Conservation (phyloP, 257 asterid species). For the Capsicum baccatum region DNA sequence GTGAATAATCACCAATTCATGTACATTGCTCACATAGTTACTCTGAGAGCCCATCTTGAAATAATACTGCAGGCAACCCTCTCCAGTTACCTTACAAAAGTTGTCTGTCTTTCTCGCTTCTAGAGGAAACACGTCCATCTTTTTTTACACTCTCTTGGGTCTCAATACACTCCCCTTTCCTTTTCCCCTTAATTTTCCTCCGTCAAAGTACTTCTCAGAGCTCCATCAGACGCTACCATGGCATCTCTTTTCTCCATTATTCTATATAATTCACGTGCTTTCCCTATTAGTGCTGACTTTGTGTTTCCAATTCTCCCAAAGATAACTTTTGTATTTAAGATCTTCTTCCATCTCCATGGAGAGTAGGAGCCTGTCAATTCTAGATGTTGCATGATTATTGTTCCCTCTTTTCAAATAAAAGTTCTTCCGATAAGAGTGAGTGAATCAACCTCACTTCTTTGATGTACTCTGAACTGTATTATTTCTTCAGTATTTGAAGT, state of each 20-base stretch:
- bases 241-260: constrained; percentile 10
- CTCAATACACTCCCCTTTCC: not conserved
- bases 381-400: not conserved
- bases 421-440: not conserved
- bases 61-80: not conserved
- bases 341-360: not conserved
- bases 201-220: not conserved
- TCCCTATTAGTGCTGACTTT: not conserved
- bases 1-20: constrained; percentile 15
- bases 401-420: not conserved
- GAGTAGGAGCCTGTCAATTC: constrained; percentile 12
- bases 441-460: not conserved
- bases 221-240: not conserved
- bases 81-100: not conserved
- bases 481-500: too few species aligned
- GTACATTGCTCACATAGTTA: not conserved
- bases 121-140: not conserved
- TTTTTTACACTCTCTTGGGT: not conserved
- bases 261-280: not conserved
- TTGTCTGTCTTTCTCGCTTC: not conserved
- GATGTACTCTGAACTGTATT: not conserved
- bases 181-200: constrained; percentile 7
- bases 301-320: not conserved
- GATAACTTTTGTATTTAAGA: constrained; percentile 13
- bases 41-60: not conserved